These are phyloP conservation scores for Triangularia verruculosa DNA, from an alignment of 2,329 filamentous ascomycete genomes.

Conservation along the genomic window DNA sequence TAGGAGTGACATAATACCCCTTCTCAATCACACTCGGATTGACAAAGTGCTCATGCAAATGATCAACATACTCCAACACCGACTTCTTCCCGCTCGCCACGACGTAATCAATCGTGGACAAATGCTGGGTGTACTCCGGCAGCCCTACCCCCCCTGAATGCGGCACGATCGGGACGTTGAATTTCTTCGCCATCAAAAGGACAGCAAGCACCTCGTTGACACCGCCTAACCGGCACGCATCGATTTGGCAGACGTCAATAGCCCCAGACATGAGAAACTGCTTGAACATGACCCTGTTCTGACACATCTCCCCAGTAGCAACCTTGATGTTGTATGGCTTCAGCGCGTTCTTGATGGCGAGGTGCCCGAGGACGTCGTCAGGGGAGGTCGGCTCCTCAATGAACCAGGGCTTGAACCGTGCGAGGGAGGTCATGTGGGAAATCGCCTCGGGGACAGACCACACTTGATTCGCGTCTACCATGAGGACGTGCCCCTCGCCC, in stretches of 20 bases:
- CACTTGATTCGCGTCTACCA: slow-evolving; percentile 92
- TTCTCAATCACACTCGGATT: slow-evolving; percentile 77
- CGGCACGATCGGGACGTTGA: slow-evolving; percentile 77
- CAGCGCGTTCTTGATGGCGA: slow-evolving; percentile 77
- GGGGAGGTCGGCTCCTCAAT: slow-evolving; percentile 92
- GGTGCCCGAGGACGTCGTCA: slow-evolving; percentile 86
- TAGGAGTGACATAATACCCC: slow-evolving; percentile 85
- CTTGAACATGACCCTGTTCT: slow-evolving; percentile 93
- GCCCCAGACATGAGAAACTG: slow-evolving; percentile 77
- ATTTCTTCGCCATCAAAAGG: slow-evolving; percentile 78
- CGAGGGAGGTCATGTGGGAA: slow-evolving; percentile 77
- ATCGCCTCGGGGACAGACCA: slow-evolving; percentile 91
- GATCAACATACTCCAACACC: slow-evolving; percentile 87
- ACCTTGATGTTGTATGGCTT: slow-evolving; percentile 74
- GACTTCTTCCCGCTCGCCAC: slow-evolving; percentile 77
- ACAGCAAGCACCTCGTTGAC: slow-evolving; percentile 94
- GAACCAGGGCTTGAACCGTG: slow-evolving; percentile 86
- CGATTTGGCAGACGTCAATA: slow-evolving; percentile 85
- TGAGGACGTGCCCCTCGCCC: slow-evolving; percentile 76
- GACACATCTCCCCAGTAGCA: slow-evolving; percentile 91
- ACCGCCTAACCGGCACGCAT: slow-evolving; percentile 84
- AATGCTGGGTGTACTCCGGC: slow-evolving; percentile 90
- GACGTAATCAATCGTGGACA: slow-evolving; percentile 91
- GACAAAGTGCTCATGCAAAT: slow-evolving; percentile 89
- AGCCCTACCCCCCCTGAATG: slow-evolving; percentile 87